Evolutionary conservation across 225 moss, liverwort and hornwort genomes (phyloP).

Genomic region (Pleurozium schreberi): DNA sequence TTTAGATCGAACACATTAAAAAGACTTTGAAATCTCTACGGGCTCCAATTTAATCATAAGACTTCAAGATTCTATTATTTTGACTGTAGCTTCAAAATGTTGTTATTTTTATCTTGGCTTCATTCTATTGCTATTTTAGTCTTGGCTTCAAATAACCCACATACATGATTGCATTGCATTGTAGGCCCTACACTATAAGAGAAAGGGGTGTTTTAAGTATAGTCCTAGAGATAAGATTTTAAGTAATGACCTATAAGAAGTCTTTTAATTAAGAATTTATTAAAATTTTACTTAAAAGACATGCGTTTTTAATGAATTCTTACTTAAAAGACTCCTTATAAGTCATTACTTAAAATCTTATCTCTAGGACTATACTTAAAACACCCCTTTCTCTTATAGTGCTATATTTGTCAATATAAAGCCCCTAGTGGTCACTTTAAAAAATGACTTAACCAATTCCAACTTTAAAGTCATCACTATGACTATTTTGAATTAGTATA

Average conservation of each 20-base stretch:
- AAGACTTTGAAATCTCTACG: background rate
- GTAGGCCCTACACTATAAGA: too few species aligned
- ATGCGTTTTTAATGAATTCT: too few species aligned
- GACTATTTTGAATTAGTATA: background rate
- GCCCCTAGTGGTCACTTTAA: background rate
- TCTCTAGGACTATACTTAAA: too few species aligned
- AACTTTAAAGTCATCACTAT: accelerated
- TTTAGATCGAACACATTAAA: too few species aligned
- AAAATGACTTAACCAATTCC: background rate
- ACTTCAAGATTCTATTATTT: background rate
- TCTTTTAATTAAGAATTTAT: too few species aligned
- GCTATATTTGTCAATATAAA: background rate
- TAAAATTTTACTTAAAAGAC: too few species aligned
- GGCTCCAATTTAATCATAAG: background rate
- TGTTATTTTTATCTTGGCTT: background rate
- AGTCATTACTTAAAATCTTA: too few species aligned
- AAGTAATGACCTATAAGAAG: too few species aligned
- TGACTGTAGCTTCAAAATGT: background rate
- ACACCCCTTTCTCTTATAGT: too few species aligned
- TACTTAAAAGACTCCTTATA: too few species aligned
- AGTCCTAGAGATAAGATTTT: too few species aligned
- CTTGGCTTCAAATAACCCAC: background rate
- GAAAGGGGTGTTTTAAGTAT: too few species aligned
- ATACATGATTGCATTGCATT: background rate
- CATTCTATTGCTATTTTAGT: background rate